phyloP scores from a whole-genome alignment of 148 eudicot genomes.

The Rhododendron simsii region DNA sequence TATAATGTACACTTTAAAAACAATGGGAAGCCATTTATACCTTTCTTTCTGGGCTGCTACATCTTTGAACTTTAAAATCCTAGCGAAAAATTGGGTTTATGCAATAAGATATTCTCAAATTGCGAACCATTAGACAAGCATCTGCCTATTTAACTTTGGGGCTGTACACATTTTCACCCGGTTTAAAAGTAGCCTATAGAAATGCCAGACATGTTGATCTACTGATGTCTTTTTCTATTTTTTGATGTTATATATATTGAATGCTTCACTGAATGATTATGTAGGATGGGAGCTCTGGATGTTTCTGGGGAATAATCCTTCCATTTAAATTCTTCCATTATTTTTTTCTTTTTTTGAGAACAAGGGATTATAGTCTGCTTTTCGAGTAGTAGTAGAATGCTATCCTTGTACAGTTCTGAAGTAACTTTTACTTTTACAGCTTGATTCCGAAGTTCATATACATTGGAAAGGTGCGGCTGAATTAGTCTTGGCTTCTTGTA shows the following conservation, averaged over 20 bases:
- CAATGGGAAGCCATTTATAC: not conserved
- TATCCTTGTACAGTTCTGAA: not conserved
- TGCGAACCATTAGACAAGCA: not conserved
- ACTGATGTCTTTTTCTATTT: not conserved
- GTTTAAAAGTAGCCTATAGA: not conserved
- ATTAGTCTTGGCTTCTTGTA: conserved; percentile 72
- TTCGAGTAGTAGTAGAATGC: not conserved
- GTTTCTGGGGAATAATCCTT: not conserved
- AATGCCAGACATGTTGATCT: not conserved
- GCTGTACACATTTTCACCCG: not conserved
- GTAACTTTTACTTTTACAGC: conserved; percentile 27
- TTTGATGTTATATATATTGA: not conserved
- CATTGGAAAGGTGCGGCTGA: conserved; percentile 99
- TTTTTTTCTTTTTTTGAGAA: not conserved
- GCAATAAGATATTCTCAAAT: not conserved
- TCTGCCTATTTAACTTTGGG: not conserved
- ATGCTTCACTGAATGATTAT: not conserved
- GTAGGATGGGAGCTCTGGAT: not conserved
- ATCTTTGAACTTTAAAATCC: not conserved
- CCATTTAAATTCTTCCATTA: not conserved
- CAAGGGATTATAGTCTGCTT: not conserved
- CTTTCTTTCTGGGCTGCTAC: not conserved
- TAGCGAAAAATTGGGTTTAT: not conserved
- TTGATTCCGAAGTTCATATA: conserved; percentile 53
- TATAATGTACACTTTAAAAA: not conserved